phyloP scores from a whole-genome alignment of 2,329 filamentous ascomycete genomes.

The Cytospora chrysosperma region DNA sequence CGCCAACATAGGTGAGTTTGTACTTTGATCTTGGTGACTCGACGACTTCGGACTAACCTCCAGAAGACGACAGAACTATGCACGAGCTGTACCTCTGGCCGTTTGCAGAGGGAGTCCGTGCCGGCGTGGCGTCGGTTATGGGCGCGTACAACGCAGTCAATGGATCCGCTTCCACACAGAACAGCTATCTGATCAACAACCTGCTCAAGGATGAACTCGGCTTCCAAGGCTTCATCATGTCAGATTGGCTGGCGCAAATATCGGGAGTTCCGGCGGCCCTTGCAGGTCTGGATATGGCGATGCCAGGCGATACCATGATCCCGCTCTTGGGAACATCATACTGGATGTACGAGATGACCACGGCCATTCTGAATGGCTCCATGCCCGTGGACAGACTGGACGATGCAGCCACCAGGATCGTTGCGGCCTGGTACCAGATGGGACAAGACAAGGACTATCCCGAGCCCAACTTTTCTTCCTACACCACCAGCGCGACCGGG shows the following conservation, averaged over 20 bases:
- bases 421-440: conserved; percentile 59
- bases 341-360: conserved; percentile 56
- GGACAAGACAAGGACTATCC: conserved; percentile 60
- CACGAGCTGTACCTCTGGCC: conserved; percentile 80
- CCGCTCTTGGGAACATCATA: conserved; percentile 52
- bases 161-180: conserved; percentile 78
- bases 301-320: conserved; percentile 58
- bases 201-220: conserved; percentile 77
- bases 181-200: conserved; percentile 72
- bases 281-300: conserved; percentile 67
- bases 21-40: background rate
- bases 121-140: conserved; percentile 64
- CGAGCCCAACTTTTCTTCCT: conserved; percentile 57
- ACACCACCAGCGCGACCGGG: conserved; percentile 55
- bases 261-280: conserved; percentile 72
- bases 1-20: conserved; percentile 43
- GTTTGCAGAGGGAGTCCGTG: conserved; percentile 69
- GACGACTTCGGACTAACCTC: background rate
- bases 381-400: conserved; percentile 57
- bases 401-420: conserved; percentile 54
- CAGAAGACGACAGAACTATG: conserved; percentile 65
- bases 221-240: conserved; percentile 78
- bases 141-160: conserved; percentile 72
- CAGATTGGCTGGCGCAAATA: conserved; percentile 78
- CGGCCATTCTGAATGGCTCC: conserved; percentile 55